Evolutionary conservation across 192 early-diverging fungal species (phyloP).

Genomic region (Dissophora globulifera): DNA sequence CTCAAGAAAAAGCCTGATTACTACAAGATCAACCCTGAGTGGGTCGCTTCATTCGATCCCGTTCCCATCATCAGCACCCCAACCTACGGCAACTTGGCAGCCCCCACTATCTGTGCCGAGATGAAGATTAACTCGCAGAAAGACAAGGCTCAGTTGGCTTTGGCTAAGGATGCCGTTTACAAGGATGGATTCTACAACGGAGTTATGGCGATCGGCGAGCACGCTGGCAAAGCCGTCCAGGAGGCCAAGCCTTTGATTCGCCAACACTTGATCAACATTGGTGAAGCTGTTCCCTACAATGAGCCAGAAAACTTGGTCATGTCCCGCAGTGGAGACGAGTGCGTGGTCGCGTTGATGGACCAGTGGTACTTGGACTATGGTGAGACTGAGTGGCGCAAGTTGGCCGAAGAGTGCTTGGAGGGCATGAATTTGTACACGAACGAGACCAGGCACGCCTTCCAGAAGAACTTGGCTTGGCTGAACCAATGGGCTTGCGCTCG

Average conservation of each 20-base stretch:
- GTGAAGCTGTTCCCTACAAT: conserved; percentile 87
- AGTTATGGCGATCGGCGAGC: conserved; percentile 84
- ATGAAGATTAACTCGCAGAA: conserved; percentile 98
- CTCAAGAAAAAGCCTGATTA: conserved; percentile 94
- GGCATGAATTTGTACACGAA: conserved; percentile 82
- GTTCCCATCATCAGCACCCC: conserved; percentile 89
- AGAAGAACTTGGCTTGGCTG: conserved; percentile 91
- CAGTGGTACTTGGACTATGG: conserved; percentile 99
- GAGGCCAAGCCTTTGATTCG: conserved; percentile 91
- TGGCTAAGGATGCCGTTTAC: conserved; percentile 95
- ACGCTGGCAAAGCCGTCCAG: conserved; percentile 84
- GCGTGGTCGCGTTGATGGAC: conserved; percentile 93
- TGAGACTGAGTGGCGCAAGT: conserved; percentile 83
- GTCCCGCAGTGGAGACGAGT: conserved; percentile 95
- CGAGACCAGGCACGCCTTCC: conserved; percentile 89
- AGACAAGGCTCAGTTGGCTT: conserved; percentile 90
- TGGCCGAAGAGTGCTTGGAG: conserved; percentile 80
- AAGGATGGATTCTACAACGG: conserved; percentile 99
- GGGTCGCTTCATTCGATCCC: conserved; percentile 87
- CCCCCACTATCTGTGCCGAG: conserved; percentile 85
- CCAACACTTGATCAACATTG: conserved; percentile 74
- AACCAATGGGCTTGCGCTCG: conserved; percentile 97
- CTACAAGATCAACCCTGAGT: conserved; percentile 89
- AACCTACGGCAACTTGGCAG: conserved; percentile 86
- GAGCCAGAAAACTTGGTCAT: conserved; percentile 96